phyloP scores from a whole-genome alignment of 192 early-diverging fungal species.

The Piromyces finnis region DNA sequence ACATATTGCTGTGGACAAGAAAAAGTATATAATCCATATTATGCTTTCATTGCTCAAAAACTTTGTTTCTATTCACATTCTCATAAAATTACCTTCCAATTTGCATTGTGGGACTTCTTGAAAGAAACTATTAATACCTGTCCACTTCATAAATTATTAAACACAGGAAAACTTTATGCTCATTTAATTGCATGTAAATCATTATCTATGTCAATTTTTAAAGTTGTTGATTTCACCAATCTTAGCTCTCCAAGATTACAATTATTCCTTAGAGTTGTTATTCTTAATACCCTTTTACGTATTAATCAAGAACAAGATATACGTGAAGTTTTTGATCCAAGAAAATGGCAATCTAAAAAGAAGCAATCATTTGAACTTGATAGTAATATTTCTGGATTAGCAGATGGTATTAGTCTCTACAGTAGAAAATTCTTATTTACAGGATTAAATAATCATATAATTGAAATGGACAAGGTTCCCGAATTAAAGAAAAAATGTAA shows the following conservation, averaged over 20 bases:
- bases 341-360: neutral
- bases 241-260: neutral
- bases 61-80: constrained; percentile 60
- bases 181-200: constrained; percentile 49
- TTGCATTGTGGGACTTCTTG: constrained; percentile 86
- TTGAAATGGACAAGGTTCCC: neutral
- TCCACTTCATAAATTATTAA: constrained; percentile 53
- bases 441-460: neutral
- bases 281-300: neutral
- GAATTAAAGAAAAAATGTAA: neutral
- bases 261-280: neutral
- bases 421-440: neutral
- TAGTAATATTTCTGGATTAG: neutral
- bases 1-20: constrained; percentile 80
- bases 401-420: neutral
- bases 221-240: constrained; percentile 8
- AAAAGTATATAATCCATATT: constrained; percentile 82
- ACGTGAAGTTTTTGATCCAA: neutral
- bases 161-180: constrained; percentile 73
- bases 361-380: neutral
- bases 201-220: constrained; percentile 57
- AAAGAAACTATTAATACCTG: constrained; percentile 19
- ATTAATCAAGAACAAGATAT: neutral
- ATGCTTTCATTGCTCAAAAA: constrained; percentile 63
- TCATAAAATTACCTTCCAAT: constrained; percentile 84